Evolutionary conservation across 345 rosid genomes (phyloP).

Genomic region (Citrus reticulata): DNA sequence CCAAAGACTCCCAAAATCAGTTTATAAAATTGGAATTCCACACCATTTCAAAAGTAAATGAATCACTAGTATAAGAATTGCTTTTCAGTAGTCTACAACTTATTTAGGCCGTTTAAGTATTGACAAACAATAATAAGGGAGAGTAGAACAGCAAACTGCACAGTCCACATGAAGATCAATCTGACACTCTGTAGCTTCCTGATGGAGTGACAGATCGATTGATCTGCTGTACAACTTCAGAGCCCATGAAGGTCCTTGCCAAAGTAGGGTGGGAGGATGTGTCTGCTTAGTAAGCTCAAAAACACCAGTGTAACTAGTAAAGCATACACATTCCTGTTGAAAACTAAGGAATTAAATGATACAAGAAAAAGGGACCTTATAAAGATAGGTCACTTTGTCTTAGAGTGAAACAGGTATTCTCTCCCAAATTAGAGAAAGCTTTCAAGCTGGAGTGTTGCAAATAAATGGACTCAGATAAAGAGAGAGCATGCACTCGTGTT

Average conservation of each 20-base stretch:
- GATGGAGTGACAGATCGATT: neutral
- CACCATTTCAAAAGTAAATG: neutral
- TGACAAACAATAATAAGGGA: neutral
- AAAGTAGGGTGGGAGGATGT: neutral
- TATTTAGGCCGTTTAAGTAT: neutral
- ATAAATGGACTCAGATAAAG: neutral
- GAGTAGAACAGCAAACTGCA: neutral
- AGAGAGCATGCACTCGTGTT: neutral
- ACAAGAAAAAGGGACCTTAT: no score
- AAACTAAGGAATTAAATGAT: neutral
- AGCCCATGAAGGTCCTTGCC: neutral
- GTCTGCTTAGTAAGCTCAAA: neutral
- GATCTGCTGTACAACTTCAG: neutral
- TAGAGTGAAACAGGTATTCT: neutral
- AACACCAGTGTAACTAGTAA: neutral
- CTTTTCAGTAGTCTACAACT: neutral
- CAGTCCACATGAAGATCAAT: neutral
- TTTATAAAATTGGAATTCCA: neutral
- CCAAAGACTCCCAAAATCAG: neutral
- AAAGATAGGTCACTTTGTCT: neutral
- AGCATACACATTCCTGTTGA: neutral
- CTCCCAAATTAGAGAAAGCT: neutral
- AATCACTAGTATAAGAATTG: neutral
- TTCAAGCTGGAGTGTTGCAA: neutral
- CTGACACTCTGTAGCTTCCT: neutral